Conservation (phyloP, 352 stramenopile genomes). For the Thalassiosira ordinaria region DNA sequence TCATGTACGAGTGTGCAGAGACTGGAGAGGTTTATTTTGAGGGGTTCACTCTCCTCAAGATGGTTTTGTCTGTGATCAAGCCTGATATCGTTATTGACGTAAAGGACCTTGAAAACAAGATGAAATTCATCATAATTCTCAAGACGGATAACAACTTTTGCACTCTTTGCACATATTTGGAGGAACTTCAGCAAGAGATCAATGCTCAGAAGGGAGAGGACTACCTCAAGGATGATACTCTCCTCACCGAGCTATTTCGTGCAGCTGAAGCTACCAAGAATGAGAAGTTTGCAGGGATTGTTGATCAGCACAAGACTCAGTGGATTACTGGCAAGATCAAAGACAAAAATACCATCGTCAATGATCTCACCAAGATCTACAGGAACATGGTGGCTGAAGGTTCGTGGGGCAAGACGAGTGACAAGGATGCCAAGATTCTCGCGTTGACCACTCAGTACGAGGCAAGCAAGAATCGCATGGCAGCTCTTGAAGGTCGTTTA, state of each 20-base stretch:
- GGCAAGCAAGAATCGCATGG: background rate
- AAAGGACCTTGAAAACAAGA: background rate
- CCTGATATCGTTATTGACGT: slow-evolving; percentile 18
- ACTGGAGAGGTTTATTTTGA: background rate
- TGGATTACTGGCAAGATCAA: slow-evolving; percentile 19
- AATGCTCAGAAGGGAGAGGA: slow-evolving; percentile 2
- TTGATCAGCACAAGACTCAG: slow-evolving; percentile 1
- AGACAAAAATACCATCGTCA: slow-evolving; percentile 2
- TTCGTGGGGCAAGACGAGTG: slow-evolving; percentile 11
- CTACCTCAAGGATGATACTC: slow-evolving; percentile 6
- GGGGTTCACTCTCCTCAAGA: slow-evolving; percentile 7
- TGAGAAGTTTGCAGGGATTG: slow-evolving; percentile 4
- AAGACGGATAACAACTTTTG: slow-evolving; percentile 3
- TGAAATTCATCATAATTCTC: slow-evolving; percentile 6
- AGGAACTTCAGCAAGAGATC: slow-evolving; percentile 16
- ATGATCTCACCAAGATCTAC: slow-evolving; percentile 4
- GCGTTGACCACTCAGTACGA: slow-evolving; percentile 16
- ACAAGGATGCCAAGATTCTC: slow-evolving; percentile 29
- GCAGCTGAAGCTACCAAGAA: slow-evolving; percentile 3
- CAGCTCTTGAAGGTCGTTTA: background rate
- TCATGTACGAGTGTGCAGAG: background rate
- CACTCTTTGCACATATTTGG: background rate
- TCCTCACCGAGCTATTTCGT: slow-evolving; percentile 23
- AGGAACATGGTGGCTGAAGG: slow-evolving; percentile 24
- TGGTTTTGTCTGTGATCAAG: slow-evolving; percentile 8